Evolutionary conservation across 2,329 filamentous ascomycete species (phyloP).

Genomic region (Aspergillus nomiae): DNA sequence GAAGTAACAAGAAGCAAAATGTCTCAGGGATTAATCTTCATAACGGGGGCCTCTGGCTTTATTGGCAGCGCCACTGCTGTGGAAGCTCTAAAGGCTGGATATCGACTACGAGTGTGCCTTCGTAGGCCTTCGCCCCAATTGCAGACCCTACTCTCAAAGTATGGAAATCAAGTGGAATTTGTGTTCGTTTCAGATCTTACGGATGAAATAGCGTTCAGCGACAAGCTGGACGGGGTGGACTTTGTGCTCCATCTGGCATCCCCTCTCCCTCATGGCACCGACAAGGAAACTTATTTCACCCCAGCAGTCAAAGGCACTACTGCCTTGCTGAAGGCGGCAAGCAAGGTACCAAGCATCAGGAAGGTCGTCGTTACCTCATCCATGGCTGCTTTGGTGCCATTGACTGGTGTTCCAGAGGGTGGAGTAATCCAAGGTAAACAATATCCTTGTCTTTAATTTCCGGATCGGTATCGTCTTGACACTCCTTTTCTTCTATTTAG

Average conservation of each 20-base stretch:
- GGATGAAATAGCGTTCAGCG: slow-evolving; percentile 17
- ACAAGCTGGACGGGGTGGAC: slow-evolving; percentile 24
- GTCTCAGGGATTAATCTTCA: slow-evolving; percentile 23
- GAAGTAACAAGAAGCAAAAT: slow-evolving; percentile 2
- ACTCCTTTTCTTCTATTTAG: too few relatives aligned
- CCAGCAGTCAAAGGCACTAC: slow-evolving; percentile 27
- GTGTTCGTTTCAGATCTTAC: slow-evolving; percentile 25
- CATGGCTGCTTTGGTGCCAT: slow-evolving; percentile 19
- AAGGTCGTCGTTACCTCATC: slow-evolving; percentile 28
- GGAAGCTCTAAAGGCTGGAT: slow-evolving; percentile 24
- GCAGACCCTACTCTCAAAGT: slow-evolving; percentile 18
- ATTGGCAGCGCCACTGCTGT: slow-evolving; percentile 26
- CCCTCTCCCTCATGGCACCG: slow-evolving; percentile 19
- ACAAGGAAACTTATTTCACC: slow-evolving; percentile 23
- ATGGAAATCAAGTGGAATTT: slow-evolving; percentile 20
- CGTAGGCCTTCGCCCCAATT: slow-evolving; percentile 13
- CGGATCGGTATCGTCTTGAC: too few relatives aligned
- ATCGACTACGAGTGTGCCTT: slow-evolving; percentile 23
- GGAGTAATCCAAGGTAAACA: slow-evolving; percentile 22
- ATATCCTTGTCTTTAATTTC: too few relatives aligned
- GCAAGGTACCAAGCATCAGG: slow-evolving; percentile 22
- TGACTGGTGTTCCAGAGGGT: slow-evolving; percentile 19
- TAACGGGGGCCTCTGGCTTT: slow-evolving; percentile 30
- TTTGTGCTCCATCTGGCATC: slow-evolving; percentile 31
- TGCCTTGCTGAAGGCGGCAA: slow-evolving; percentile 20